Evolutionary conservation across 1,284 basidiomycete species (phyloP).

Genomic region (Malassezia restricta): DNA sequence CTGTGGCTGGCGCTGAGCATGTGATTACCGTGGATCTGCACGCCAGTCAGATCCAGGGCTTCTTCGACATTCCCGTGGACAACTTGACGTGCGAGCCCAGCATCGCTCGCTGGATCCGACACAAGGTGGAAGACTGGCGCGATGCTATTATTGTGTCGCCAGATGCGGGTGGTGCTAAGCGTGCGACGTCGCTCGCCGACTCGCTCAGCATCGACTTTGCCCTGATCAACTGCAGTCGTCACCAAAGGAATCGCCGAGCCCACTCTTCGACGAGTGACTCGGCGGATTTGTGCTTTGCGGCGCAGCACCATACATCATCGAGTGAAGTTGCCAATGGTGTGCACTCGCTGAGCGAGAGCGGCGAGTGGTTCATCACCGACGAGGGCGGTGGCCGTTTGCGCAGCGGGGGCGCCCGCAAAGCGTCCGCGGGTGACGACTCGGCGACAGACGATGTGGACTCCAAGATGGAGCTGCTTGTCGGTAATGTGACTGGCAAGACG

Average conservation of each 20-base stretch:
- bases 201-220: constrained; percentile 92
- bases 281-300: neutral
- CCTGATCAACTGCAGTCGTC: constrained; percentile 75
- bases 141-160: constrained; percentile 88
- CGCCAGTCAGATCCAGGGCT: constrained; percentile 95
- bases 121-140: constrained; percentile 71
- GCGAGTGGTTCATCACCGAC: constrained; percentile 42
- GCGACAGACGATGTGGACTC: constrained; percentile 45
- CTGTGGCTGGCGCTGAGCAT: constrained; percentile 91
- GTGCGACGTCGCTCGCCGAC: constrained; percentile 87
- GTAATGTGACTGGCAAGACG: constrained; percentile 85
- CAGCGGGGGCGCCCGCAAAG: constrained; percentile 23
- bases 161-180: constrained; percentile 93
- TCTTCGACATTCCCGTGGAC: constrained; percentile 98
- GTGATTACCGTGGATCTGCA: constrained; percentile 98
- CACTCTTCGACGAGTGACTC: constrained; percentile 14
- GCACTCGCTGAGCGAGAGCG: constrained; percentile 45
- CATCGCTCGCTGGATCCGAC: constrained; percentile 57
- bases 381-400: constrained; percentile 34
- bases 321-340: constrained; percentile 42
- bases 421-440: constrained; percentile 7
- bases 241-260: constrained; percentile 32
- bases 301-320: neutral
- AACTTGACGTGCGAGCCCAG: constrained; percentile 52
- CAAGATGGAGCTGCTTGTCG: constrained; percentile 84